These are phyloP conservation scores for Forsythia viridissima DNA, from an alignment of 257 asterid genomes.

Conservation along the genomic window DNA sequence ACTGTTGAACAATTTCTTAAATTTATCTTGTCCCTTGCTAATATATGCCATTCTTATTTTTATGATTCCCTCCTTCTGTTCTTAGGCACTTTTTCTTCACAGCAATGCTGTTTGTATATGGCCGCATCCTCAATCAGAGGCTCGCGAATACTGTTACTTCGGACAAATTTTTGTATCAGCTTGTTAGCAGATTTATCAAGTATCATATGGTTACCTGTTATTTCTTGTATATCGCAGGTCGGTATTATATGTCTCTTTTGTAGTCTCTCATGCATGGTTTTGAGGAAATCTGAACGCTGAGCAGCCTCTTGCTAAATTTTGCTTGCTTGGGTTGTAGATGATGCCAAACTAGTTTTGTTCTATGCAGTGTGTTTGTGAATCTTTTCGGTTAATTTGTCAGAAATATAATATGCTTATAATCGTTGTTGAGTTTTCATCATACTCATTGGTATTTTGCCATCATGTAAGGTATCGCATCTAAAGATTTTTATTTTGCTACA, in stretches of 20 bases:
- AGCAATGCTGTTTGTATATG: constrained; percentile 87
- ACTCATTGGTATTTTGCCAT: no score
- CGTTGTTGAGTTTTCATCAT: no score
- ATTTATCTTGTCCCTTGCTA: no score
- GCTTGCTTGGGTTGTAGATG: constrained; percentile 8
- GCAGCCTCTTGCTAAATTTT: constrained; percentile 8
- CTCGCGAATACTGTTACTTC: constrained; percentile 81
- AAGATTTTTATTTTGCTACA: no score
- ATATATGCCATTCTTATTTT: neutral
- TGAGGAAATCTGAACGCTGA: neutral
- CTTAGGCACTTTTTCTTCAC: constrained; percentile 98
- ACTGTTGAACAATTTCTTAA: no score
- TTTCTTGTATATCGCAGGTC: constrained; percentile 84
- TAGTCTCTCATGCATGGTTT: constrained; percentile 11
- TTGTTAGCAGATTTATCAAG: constrained; percentile 76
- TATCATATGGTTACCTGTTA: constrained; percentile 97
- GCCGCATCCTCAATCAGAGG: constrained; percentile 87
- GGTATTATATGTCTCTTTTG: constrained; percentile 24
- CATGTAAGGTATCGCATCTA: no score
- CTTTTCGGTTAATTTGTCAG: no score
- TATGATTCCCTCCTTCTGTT: constrained; percentile 2
- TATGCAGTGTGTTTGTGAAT: no score
- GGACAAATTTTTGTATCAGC: constrained; percentile 72
- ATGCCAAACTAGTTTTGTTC: neutral
- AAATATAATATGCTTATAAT: no score